Evolutionary conservation across 2,329 filamentous ascomycete species (phyloP).

Genomic region (Fusarium sp.): DNA sequence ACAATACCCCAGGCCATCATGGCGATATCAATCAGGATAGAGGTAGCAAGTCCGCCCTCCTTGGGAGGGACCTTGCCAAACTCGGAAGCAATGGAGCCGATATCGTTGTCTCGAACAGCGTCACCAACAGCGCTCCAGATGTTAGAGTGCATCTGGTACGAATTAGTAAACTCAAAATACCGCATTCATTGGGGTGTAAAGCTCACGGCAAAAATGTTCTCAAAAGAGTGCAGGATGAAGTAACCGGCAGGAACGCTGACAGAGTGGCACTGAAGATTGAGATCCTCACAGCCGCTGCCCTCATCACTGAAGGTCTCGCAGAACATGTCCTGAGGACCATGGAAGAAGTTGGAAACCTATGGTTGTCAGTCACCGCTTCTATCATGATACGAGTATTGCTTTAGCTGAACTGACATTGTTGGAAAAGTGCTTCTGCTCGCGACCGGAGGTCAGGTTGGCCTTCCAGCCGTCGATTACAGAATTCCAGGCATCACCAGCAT

Average conservation of each 20-base stretch:
- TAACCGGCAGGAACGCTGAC: constrained; percentile 23
- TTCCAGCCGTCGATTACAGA: constrained; percentile 25
- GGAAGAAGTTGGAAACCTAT: constrained; percentile 31
- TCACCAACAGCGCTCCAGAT: constrained; percentile 32
- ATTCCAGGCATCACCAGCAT: constrained; percentile 22
- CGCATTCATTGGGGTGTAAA: too few relatives aligned
- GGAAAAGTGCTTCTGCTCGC: constrained; percentile 18
- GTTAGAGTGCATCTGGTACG: constrained; percentile 25
- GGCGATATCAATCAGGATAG: constrained; percentile 30
- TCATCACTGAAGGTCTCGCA: constrained; percentile 28
- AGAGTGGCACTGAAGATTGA: constrained; percentile 22
- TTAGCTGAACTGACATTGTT: constrained; percentile 13
- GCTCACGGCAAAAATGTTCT: constrained; percentile 21
- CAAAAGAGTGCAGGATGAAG: constrained; percentile 28
- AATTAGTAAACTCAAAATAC: accelerated
- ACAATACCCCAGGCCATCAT: constrained; percentile 27
- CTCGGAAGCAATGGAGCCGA: constrained; percentile 19
- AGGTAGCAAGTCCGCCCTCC: constrained; percentile 5
- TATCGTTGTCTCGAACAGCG: constrained; percentile 28
- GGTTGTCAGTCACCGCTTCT: accelerated
- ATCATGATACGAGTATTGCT: too few relatives aligned
- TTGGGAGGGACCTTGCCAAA: constrained; percentile 31
- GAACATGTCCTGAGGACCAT: constrained; percentile 33
- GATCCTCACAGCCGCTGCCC: constrained; percentile 20
- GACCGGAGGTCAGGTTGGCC: constrained; percentile 14